A percentile compares a stretch with the other conserved stretches of the same genome.
phyloP scores from a whole-genome alignment of 345 rosid genomes.

The Linum lewisii region DNA sequence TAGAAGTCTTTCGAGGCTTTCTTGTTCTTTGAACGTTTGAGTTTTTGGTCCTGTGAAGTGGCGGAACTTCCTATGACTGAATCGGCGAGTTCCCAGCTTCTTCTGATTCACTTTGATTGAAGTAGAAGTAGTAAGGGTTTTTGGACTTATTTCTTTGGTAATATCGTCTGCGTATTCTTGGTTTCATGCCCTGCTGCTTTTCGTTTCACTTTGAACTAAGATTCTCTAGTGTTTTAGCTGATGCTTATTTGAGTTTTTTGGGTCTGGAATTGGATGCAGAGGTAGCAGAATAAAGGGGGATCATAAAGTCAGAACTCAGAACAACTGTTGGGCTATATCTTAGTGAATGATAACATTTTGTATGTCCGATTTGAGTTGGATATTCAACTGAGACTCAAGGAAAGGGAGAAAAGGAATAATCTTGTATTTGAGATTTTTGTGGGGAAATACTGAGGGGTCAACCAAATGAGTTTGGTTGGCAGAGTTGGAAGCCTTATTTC shows the following conservation, averaged over 20 bases:
- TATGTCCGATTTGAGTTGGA: slow-evolving; percentile 8
- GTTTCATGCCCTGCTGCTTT: too few species aligned
- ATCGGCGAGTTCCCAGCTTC: neutral
- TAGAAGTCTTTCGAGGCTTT: too few species aligned
- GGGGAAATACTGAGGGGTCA: slow-evolving; percentile 13
- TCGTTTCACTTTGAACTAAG: neutral
- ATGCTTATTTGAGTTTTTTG: neutral
- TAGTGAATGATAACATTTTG: neutral
- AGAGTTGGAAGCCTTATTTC: slow-evolving; percentile 78
- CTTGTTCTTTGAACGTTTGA: too few species aligned
- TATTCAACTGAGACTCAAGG: slow-evolving; percentile 4
- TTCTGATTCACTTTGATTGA: neutral
- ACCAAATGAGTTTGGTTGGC: slow-evolving; percentile 79
- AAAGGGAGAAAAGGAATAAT: slow-evolving; percentile 7
- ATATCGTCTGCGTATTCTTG: too few species aligned
- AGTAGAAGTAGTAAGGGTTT: too few species aligned
- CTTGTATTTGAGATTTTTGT: slow-evolving; percentile 5
- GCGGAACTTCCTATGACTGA: neutral
- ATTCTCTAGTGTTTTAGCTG: neutral
- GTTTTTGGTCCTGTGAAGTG: neutral
- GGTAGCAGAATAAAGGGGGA: slow-evolving; percentile 2
- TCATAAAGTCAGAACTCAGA: neutral
- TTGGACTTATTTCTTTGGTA: too few species aligned
- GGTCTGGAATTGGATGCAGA: slow-evolving; percentile 13
- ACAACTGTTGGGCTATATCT: neutral